Conservation (phyloP, 805 yeast species). For the Candida hispaniensis region DNA sequence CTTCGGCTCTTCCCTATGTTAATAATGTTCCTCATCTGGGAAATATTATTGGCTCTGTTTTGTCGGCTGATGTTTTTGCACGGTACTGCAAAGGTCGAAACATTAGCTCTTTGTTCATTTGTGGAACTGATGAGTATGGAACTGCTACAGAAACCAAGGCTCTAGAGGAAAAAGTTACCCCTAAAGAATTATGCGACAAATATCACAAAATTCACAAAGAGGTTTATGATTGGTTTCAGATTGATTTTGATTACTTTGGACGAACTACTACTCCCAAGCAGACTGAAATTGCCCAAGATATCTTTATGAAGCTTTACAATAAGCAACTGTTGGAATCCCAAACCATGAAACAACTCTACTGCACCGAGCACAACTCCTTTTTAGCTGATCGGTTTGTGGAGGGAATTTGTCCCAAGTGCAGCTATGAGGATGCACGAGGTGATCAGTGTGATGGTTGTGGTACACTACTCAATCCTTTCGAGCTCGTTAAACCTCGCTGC, state of each 20-base stretch:
- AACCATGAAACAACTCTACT: slow-evolving; percentile 79
- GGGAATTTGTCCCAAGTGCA: slow-evolving; percentile 94
- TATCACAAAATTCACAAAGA: slow-evolving; percentile 77
- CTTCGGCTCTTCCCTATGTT: slow-evolving; percentile 96
- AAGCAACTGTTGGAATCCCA: slow-evolving; percentile 79
- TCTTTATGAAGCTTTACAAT: slow-evolving; percentile 63
- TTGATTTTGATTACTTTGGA: slow-evolving; percentile 90
- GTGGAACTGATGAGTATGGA: slow-evolving; percentile 99
- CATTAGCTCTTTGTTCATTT: slow-evolving; percentile 71
- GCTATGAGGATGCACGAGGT: slow-evolving; percentile 95
- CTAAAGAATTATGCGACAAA: slow-evolving; percentile 82
- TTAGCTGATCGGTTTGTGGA: slow-evolving; percentile 95
- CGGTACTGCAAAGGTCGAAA: slow-evolving; percentile 84
- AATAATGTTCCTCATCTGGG: slow-evolving; percentile 98
- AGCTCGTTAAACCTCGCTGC: slow-evolving; percentile 89
- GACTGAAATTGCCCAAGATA: slow-evolving; percentile 92
- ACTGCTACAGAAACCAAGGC: slow-evolving; percentile 99
- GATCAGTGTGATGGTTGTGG: slow-evolving; percentile 99
- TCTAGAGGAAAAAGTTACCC: slow-evolving; percentile 81
- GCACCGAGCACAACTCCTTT: slow-evolving; percentile 81
- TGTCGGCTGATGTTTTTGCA: slow-evolving; percentile 87
- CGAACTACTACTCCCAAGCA: slow-evolving; percentile 88
- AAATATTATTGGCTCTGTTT: slow-evolving; percentile 88
- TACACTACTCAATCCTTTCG: slow-evolving; percentile 76
- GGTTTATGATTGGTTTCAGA: slow-evolving; percentile 94